Percentiles rank a stretch among this genome's conserved stretches.
phyloP scores from a whole-genome alignment of 2,329 filamentous ascomycete species.

The Fusarium decemcellulare region DNA sequence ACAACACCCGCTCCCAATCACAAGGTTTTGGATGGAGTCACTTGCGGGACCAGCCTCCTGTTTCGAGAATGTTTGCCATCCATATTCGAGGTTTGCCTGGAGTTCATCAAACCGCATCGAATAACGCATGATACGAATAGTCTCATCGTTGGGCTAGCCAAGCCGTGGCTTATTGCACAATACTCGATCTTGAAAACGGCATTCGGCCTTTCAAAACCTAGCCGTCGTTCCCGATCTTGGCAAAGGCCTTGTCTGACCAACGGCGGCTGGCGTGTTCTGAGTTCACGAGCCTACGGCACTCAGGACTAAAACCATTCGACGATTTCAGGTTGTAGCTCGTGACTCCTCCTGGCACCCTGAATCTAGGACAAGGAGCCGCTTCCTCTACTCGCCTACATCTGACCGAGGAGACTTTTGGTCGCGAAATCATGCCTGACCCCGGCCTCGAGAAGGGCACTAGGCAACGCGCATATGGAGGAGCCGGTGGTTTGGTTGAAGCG shows the following conservation, averaged over 20 bases:
- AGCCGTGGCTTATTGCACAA: neutral
- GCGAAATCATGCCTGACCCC: constrained; percentile 1
- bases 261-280: neutral
- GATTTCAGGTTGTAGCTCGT: no score
- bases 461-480: constrained; percentile 18
- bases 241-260: neutral
- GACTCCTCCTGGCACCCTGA: neutral
- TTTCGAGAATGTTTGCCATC: constrained; percentile 3
- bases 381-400: constrained; percentile 2
- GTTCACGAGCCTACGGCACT: neutral
- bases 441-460: constrained; percentile 4
- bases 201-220: constrained; percentile 3
- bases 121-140: neutral
- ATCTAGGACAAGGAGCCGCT: neutral
- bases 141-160: neutral
- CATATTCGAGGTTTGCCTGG: neutral
- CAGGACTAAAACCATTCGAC: no score
- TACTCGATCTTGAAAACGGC: neutral
- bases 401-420: constrained; percentile 5
- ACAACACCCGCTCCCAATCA: neutral
- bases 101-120: neutral
- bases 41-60: neutral
- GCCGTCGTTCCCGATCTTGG: neutral
- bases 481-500: constrained; percentile 16
- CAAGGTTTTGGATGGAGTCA: neutral